Conservation (phyloP, 2,329 filamentous ascomycete genomes). For the Xylariales sp. region DNA sequence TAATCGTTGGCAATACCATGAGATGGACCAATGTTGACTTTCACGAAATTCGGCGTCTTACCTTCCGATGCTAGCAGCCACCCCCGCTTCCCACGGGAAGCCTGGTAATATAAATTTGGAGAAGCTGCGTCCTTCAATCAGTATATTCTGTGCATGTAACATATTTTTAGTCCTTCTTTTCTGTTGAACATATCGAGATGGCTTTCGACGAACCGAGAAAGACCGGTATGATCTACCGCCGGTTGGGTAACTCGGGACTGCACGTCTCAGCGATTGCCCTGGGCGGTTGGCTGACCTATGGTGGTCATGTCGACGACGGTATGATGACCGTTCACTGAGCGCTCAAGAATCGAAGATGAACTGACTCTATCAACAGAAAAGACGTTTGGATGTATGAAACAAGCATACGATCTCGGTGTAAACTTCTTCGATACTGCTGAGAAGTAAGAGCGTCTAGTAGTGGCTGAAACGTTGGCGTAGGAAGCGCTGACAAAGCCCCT, state of each 20-base stretch:
- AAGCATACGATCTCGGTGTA: conserved; percentile 54
- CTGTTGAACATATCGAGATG: no score
- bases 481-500: background rate
- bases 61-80: no score
- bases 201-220: conserved; percentile 13
- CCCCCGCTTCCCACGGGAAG: no score
- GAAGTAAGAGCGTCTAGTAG: conserved; percentile 14
- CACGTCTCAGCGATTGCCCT: conserved; percentile 71
- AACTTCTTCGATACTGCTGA: conserved; percentile 63
- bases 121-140: no score
- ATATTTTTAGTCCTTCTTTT: no score
- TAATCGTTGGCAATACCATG: no score
- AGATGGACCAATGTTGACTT: no score
- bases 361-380: conserved; percentile 37
- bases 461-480: no score
- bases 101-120: no score
- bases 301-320: conserved; percentile 67
- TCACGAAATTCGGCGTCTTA: no score
- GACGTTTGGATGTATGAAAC: conserved; percentile 57
- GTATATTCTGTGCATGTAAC: no score
- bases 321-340: background rate
- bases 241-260: conserved; percentile 65
- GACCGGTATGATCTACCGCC: conserved; percentile 47
- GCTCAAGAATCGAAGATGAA: background rate
- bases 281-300: conserved; percentile 70